Evolutionary conservation across 2,329 filamentous ascomycete genomes (phyloP).

Genomic region (Colletotrichum phormii): DNA sequence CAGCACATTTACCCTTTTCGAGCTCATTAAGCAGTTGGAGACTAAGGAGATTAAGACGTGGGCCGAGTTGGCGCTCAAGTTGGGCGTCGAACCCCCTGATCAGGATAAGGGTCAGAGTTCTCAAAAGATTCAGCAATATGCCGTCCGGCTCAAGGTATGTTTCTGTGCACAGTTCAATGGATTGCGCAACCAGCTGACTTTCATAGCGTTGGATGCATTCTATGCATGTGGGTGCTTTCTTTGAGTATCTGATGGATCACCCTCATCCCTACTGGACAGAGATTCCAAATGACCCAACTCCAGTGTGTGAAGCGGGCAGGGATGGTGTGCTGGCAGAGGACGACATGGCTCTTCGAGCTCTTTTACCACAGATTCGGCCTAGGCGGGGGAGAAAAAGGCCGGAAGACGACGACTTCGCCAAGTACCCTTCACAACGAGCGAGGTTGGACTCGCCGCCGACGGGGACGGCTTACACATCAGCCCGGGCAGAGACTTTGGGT

Average conservation of each 20-base stretch:
- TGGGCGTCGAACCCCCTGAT: conserved; percentile 90
- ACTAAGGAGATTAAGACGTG: conserved; percentile 90
- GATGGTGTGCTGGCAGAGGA: conserved; percentile 89
- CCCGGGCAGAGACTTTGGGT: conserved; percentile 53
- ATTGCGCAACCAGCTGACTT: conserved; percentile 19
- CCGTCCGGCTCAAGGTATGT: conserved; percentile 85
- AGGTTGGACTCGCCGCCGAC: conserved; percentile 45
- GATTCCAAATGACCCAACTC: conserved; percentile 73
- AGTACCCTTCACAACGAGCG: conserved; percentile 68
- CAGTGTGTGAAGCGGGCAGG: conserved; percentile 73
- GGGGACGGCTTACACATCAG: not conserved
- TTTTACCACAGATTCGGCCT: conserved; percentile 80
- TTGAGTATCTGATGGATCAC: conserved; percentile 86
- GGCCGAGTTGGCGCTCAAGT: conserved; percentile 85
- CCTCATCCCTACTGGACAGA: conserved; percentile 83
- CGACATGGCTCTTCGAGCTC: conserved; percentile 85
- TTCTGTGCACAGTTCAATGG: not conserved
- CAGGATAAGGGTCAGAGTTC: conserved; percentile 86
- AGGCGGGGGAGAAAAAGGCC: conserved; percentile 72
- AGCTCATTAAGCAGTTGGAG: conserved; percentile 83
- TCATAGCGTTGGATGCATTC: conserved; percentile 94
- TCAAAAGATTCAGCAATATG: conserved; percentile 96
- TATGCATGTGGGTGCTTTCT: conserved; percentile 95
- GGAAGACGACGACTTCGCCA: conserved; percentile 67
- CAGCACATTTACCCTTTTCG: conserved; percentile 79